Conservation (phyloP, 2,329 filamentous ascomycete genomes). For the Furcasterigmium furcatum region DNA sequence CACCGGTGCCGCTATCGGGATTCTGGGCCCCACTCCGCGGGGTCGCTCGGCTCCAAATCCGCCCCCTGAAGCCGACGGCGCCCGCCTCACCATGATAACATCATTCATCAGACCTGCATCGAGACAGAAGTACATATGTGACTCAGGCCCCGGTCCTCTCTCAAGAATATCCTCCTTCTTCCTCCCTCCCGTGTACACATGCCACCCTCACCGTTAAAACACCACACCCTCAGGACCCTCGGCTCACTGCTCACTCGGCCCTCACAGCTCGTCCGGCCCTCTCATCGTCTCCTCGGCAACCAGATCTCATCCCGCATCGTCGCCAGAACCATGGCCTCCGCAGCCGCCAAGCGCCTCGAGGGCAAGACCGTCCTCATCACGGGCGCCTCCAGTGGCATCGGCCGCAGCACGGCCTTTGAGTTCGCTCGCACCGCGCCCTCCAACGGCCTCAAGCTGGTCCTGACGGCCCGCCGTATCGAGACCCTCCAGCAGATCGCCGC, state of each 20-base stretch:
- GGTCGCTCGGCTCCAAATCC: neutral
- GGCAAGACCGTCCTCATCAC: constrained; percentile 94
- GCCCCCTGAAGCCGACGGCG: neutral
- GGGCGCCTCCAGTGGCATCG: constrained; percentile 91
- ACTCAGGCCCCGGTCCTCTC: neutral
- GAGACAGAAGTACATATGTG: too few relatives aligned
- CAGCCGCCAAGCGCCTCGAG: constrained; percentile 75
- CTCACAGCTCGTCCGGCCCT: constrained; percentile 5
- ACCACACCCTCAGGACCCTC: neutral
- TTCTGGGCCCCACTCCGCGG: neutral
- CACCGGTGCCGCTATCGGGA: neutral
- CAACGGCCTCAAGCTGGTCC: constrained; percentile 70
- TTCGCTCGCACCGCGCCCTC: constrained; percentile 84
- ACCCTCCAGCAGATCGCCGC: constrained; percentile 70
- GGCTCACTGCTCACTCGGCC: constrained; percentile 5
- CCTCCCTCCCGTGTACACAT: neutral
- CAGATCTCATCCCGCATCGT: neutral
- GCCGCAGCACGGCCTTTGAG: constrained; percentile 77
- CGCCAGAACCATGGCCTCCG: constrained; percentile 36
- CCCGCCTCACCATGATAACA: neutral
- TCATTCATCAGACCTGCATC: too few relatives aligned
- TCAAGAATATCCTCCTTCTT: neutral
- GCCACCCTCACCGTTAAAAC: neutral
- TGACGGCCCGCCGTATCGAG: constrained; percentile 86
- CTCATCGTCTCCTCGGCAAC: constrained; percentile 1